phyloP scores from a whole-genome alignment of 2,329 filamentous ascomycete genomes.

The Biscogniauxia sp. region DNA sequence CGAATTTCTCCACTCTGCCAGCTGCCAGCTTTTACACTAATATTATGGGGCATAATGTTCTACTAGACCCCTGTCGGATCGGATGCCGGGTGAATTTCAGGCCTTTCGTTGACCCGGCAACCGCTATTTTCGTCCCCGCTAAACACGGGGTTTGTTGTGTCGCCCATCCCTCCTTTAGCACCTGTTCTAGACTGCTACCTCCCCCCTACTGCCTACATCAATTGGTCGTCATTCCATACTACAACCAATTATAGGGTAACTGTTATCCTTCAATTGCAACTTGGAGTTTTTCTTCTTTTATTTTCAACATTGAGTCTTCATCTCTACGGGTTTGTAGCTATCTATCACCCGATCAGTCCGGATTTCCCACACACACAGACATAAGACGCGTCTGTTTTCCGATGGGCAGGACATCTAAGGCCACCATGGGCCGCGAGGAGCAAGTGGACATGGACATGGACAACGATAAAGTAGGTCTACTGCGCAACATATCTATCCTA shows the following conservation, averaged over 20 bases:
- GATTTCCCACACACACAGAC: neutral
- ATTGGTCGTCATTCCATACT: neutral
- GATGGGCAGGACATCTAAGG: slow-evolving; percentile 29
- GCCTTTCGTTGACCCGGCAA: slow-evolving; percentile 25
- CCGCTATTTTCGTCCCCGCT: slow-evolving; percentile 9
- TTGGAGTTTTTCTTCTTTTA: neutral
- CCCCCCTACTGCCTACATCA: neutral
- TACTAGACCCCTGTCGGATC: too few species aligned
- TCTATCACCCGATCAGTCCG: neutral
- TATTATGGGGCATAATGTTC: too few species aligned
- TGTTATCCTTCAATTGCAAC: slow-evolving; percentile 2
- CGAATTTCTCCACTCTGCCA: slow-evolving; percentile 5
- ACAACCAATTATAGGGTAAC: neutral
- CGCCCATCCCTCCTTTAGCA: slow-evolving; percentile 8
- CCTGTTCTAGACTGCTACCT: neutral
- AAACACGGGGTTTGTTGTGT: slow-evolving; percentile 21
- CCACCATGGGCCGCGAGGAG: slow-evolving; percentile 25
- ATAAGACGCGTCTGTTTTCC: slow-evolving; percentile 18
- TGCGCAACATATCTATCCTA: neutral
- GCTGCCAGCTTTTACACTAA: neutral
- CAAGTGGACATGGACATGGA: slow-evolving; percentile 38
- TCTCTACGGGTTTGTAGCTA: neutral
- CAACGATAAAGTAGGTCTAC: slow-evolving; percentile 34
- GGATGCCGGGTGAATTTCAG: slow-evolving; percentile 15
- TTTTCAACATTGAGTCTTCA: neutral